Base-by-base conservation (phyloP, 2,329 filamentous ascomycete genomes). In the Byssothecium circinans region DNA sequence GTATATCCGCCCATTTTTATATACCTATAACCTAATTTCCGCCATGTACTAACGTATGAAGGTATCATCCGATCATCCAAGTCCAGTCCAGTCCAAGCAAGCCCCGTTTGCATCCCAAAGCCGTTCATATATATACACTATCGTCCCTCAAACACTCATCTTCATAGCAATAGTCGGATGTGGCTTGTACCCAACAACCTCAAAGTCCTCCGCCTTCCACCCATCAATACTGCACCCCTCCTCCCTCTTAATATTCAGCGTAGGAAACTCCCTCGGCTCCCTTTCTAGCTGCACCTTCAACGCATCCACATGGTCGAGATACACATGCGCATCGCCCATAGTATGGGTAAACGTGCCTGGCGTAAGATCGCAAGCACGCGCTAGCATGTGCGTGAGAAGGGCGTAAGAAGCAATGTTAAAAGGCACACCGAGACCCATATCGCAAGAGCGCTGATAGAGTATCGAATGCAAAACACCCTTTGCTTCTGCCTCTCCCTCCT, bases 371-470 rank as follows among this genome's bases (percentile, higher is more conserved):
- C 88, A 91, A 10, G 88, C 90, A 67, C 91, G 86, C 1, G 94
- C 92, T 38, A 99, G 76, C 87, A 99, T 97, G 71, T 97, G 91
- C 34, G 91, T 96, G 33, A 99, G 77, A 47, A 99, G 77, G 27
- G 94, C 91, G 74, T 99, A 99, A 55, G 84, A 89, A 1, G 92
- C 94, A 62, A 99, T 97, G 70, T 99, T 99, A 78, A 99, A 99
- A 1, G 94, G 94, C 18, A 97, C 91, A 7, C 91, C 94, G 0
- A 99, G 84, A 0, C 94, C 94, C 89, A 97, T 96, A 69, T 99
- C 94, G 74, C 91, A 96, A 5, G 86, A 91, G 4, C 94, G 81
- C 75, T 99, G 94, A 72, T 99, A 99, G 3, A 99, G 75, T 62
- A 95, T 84, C 61, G 91, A 95, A 67, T 94, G 87, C 17, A 99